Conservation (phyloP, 2,329 filamentous ascomycete species). For the Aspergillus luchuensis region DNA sequence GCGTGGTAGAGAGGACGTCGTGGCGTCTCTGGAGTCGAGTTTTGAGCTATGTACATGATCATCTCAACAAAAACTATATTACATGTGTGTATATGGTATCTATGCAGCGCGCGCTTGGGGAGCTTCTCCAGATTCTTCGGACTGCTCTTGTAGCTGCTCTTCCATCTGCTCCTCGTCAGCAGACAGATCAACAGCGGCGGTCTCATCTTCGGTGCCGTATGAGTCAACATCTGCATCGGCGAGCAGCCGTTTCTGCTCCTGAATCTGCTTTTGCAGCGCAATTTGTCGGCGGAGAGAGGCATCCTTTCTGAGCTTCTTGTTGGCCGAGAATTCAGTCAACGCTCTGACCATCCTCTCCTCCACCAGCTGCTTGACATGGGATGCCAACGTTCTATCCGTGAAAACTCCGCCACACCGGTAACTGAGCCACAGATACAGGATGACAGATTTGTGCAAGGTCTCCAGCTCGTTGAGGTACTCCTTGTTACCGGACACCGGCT, state of each 20-base stretch:
- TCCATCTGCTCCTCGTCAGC: conserved; percentile 18
- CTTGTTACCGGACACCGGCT: conserved; percentile 46
- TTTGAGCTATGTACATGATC: too few species aligned
- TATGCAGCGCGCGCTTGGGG: background rate
- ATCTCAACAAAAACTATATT: too few species aligned
- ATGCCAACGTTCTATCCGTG: conserved; percentile 70
- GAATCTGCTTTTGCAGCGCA: conserved; percentile 39
- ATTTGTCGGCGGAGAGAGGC: conserved; percentile 42
- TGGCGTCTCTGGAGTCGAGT: too few species aligned
- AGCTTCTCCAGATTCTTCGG: background rate
- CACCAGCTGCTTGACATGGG: conserved; percentile 75
- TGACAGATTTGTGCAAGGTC: conserved; percentile 75
- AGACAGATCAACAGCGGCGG: conserved; percentile 18
- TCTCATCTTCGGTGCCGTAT: conserved; percentile 6
- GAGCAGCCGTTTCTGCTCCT: conserved; percentile 31
- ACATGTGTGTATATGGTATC: background rate
- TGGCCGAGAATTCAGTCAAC: conserved; percentile 59
- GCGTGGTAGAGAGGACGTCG: too few species aligned
- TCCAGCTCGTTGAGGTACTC: conserved; percentile 72
- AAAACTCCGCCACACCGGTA: conserved; percentile 86
- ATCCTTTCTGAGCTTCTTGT: conserved; percentile 44
- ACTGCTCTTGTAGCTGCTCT: conserved; percentile 1
- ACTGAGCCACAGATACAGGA: conserved; percentile 89
- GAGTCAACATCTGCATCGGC: conserved; percentile 23
- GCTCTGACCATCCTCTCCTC: conserved; percentile 73